These are phyloP conservation scores for Achlya hypogyna DNA, from an alignment of 352 stramenopile species.

Conservation along the genomic window DNA sequence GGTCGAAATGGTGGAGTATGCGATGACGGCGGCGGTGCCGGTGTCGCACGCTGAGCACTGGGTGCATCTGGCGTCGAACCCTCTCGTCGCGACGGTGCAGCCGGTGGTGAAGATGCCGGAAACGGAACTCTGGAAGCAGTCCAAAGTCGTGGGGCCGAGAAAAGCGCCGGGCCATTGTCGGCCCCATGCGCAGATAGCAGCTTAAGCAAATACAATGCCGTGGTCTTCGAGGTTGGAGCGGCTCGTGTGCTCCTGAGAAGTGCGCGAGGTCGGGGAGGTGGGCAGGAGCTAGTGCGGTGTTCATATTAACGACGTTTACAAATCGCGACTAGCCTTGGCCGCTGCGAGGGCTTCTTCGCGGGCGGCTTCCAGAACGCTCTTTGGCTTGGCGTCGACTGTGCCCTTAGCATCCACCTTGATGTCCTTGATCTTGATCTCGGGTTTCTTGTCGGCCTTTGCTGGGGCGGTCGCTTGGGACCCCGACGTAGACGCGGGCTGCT, in stretches of 20 bases:
- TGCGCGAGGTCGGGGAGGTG: too few relatives aligned
- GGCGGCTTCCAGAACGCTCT: conserved; percentile 6
- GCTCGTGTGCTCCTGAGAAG: too few relatives aligned
- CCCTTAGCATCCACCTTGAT: conserved; percentile 6
- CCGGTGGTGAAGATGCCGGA: not conserved
- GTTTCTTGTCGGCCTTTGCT: not conserved
- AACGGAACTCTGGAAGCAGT: not conserved
- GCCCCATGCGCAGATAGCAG: not conserved
- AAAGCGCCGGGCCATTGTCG: not conserved
- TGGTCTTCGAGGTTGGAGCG: too few relatives aligned
- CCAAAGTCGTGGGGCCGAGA: not conserved
- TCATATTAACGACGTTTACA: too few relatives aligned
- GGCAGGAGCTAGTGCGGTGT: too few relatives aligned
- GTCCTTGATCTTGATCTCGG: conserved; percentile 9
- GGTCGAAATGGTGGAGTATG: conserved; percentile 35
- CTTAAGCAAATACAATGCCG: too few relatives aligned
- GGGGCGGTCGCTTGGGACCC: not conserved
- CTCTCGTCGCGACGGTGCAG: not conserved
- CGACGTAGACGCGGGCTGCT: not conserved
- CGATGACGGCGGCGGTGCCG: not conserved
- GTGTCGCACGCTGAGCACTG: not conserved
- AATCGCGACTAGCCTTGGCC: not conserved
- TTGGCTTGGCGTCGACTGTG: conserved; percentile 16
- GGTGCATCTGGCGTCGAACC: conserved; percentile 1
- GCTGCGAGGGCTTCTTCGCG: conserved; percentile 12